Conservation (phyloP, 306 rosid species). For the Rosa chinensis region DNA sequence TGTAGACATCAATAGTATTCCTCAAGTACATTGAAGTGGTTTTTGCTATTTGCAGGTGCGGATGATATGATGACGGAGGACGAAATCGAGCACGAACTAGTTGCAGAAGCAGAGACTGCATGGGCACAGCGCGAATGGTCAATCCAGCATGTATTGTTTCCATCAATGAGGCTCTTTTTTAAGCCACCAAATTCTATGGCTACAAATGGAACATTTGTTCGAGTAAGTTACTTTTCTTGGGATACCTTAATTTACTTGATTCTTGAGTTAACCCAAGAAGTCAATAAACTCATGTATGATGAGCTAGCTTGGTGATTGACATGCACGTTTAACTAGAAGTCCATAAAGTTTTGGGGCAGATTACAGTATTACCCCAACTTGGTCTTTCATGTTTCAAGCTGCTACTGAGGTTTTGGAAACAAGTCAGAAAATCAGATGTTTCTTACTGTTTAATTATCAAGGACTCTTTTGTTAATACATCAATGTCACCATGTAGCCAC, state of each 20-base stretch:
- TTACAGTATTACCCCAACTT: background rate
- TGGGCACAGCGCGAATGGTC: slow-evolving; percentile 98
- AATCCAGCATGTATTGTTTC: slow-evolving; percentile 85
- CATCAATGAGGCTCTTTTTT: slow-evolving; percentile 81
- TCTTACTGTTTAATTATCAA: background rate
- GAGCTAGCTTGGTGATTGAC: background rate
- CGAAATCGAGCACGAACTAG: slow-evolving; percentile 58
- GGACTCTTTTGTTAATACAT: background rate
- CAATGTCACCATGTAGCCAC: background rate
- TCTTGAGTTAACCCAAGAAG: background rate
- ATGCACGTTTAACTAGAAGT: background rate
- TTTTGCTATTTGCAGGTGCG: slow-evolving; percentile 47
- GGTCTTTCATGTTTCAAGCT: background rate
- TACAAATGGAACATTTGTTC: slow-evolving; percentile 74
- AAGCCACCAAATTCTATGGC: slow-evolving; percentile 85
- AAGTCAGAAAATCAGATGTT: background rate
- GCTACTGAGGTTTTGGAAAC: background rate
- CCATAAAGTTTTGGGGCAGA: background rate
- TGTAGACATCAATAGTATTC: background rate
- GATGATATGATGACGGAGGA: slow-evolving; percentile 36
- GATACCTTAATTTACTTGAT: background rate
- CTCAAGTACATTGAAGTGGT: slow-evolving; percentile 9
- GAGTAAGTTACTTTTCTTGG: slow-evolving; percentile 40
- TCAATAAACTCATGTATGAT: background rate
- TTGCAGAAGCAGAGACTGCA: slow-evolving; percentile 81